Conservation (phyloP, 495 filamentous ascomycete species). For the Xylaria bambusicola region DNA sequence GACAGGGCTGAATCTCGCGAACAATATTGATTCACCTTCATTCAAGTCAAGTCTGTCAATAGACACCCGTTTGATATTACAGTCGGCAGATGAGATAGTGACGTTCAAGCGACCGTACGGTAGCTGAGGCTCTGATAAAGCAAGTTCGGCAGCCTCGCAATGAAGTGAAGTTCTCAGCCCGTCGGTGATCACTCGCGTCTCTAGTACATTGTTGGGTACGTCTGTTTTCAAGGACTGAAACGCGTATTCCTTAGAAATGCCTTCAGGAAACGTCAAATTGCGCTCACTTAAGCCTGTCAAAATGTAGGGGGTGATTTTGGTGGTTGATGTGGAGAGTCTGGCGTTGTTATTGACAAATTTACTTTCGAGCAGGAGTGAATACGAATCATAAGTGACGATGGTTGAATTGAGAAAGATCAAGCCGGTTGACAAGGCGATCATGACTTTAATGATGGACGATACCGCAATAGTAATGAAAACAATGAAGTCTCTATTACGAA, state of each 20-base stretch:
- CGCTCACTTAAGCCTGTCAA: neutral
- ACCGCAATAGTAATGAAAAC: neutral
- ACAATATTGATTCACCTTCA: neutral
- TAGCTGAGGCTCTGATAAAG: neutral
- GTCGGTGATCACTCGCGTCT: neutral
- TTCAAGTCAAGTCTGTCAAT: too few species aligned
- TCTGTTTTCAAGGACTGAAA: constrained; percentile 2
- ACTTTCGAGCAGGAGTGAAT: neutral
- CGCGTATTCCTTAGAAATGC: neutral
- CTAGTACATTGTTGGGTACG: neutral
- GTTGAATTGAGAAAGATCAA: constrained; percentile 25
- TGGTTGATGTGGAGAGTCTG: neutral
- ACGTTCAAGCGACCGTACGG: neutral
- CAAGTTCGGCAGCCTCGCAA: neutral
- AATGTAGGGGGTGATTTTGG: neutral
- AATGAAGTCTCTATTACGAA: constrained; percentile 22
- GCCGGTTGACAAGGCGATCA: constrained; percentile 26
- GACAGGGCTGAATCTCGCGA: neutral
- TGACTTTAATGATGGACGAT: constrained; percentile 7
- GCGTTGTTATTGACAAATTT: neutral
- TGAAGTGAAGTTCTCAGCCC: neutral
- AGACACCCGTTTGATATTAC: neutral
- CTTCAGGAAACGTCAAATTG: neutral
- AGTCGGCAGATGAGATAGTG: neutral
- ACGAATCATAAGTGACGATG: neutral